These are phyloP conservation scores for Neofusicoccum sp. DNA, from an alignment of 2,329 filamentous ascomycete genomes.

Conservation along the genomic window DNA sequence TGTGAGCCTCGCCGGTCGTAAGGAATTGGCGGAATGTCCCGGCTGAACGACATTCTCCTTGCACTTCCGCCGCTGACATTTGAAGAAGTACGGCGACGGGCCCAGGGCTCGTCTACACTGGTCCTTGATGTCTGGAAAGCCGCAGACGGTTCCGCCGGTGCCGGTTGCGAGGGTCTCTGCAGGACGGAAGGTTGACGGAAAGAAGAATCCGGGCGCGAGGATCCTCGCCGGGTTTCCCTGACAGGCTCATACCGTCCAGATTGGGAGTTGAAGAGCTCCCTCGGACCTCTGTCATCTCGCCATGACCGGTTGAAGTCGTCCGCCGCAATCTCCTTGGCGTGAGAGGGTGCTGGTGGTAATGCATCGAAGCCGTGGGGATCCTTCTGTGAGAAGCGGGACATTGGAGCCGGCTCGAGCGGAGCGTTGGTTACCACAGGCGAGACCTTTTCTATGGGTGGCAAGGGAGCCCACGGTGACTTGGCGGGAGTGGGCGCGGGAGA, in stretches of 20 bases:
- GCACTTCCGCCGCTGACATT: constrained; percentile 77
- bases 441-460: constrained; percentile 81
- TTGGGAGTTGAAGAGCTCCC: constrained; percentile 92
- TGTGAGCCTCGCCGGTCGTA: constrained; percentile 16
- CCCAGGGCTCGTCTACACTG: constrained; percentile 63
- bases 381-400: constrained; percentile 51
- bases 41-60: constrained; percentile 60
- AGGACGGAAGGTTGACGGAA: constrained; percentile 74
- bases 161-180: constrained; percentile 64
- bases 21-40: constrained; percentile 26
- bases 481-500: constrained; percentile 67
- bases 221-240: constrained; percentile 67
- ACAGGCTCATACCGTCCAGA: constrained; percentile 92
- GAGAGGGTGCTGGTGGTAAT: constrained; percentile 50
- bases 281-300: constrained; percentile 68
- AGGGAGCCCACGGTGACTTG: constrained; percentile 87
- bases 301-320: constrained; percentile 90
- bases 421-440: constrained; percentile 66
- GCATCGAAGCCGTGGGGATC: constrained; percentile 59
- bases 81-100: constrained; percentile 79
- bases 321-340: constrained; percentile 80
- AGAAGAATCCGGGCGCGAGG: constrained; percentile 62
- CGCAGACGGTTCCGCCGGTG: constrained; percentile 77
- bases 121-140: constrained; percentile 79
- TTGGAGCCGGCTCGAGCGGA: constrained; percentile 41